phyloP scores from a whole-genome alignment of 495 filamentous ascomycete genomes.

The Clavariopsis aquatica region DNA sequence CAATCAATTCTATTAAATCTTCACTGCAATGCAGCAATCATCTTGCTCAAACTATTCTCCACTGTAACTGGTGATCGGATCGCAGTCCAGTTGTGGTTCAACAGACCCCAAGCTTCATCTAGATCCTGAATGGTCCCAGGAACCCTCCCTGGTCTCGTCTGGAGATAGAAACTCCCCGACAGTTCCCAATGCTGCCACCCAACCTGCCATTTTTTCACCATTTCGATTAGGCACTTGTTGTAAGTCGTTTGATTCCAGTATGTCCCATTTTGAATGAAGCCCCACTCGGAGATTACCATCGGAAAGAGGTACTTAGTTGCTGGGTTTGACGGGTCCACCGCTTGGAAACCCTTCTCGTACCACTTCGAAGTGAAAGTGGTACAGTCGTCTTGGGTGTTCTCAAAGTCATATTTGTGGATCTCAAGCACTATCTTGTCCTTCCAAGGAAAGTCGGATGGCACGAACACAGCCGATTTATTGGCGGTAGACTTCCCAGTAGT shows the following conservation, averaged over 20 bases:
- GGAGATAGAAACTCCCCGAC: constrained; percentile 52
- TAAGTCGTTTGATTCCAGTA: constrained; percentile 43
- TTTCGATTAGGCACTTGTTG: constrained; percentile 50
- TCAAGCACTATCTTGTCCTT: constrained; percentile 54
- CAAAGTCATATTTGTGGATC: constrained; percentile 51
- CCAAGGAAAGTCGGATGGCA: constrained; percentile 12
- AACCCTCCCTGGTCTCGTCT: constrained; percentile 18
- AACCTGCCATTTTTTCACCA: constrained; percentile 50
- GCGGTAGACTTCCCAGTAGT: constrained; percentile 14
- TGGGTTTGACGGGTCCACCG: constrained; percentile 43
- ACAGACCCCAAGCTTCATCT: constrained; percentile 23
- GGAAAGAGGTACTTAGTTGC: constrained; percentile 50
- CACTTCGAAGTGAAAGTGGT: constrained; percentile 45
- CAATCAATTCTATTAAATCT: not conserved
- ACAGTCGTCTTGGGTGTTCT: constrained; percentile 24
- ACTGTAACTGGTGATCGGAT: constrained; percentile 24
- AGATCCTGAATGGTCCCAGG: constrained; percentile 19
- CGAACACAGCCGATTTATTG: constrained; percentile 13
- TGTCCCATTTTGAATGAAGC: constrained; percentile 48
- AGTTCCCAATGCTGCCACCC: constrained; percentile 56
- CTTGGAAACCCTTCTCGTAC: constrained; percentile 46
- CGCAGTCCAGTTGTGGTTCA: constrained; percentile 22
- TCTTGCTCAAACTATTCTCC: constrained; percentile 25
- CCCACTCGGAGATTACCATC: constrained; percentile 54
- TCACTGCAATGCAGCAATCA: constrained; percentile 19